These are phyloP conservation scores for Sambucus nigra DNA, from an alignment of 129 eudicot species.

Conservation along the genomic window DNA sequence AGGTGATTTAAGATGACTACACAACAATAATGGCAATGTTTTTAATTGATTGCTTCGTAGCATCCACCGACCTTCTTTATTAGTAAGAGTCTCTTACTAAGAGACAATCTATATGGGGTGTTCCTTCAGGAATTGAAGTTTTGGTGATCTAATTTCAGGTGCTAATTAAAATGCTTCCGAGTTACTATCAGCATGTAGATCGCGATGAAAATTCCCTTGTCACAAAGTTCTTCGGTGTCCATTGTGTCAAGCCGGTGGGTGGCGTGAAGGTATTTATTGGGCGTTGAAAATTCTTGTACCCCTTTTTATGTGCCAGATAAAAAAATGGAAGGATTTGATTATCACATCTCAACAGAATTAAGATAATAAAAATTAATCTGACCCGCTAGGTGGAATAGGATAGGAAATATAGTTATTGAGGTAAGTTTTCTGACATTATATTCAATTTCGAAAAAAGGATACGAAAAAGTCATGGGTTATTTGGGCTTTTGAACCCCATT, in stretches of 20 bases:
- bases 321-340: no score
- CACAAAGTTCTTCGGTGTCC: slow-evolving; percentile 93
- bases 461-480: no score
- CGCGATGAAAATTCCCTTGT: slow-evolving; percentile 82
- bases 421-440: no score
- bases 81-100: no score
- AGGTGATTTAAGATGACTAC: not conserved
- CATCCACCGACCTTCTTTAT: slow-evolving; percentile 1
- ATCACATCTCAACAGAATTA: no score
- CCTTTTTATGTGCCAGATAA: no score
- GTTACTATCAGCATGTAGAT: slow-evolving; percentile 74
- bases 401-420: no score
- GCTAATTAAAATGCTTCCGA: slow-evolving; percentile 84
- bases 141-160: slow-evolving; percentile 40
- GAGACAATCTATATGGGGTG: not conserved
- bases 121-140: slow-evolving; percentile 9
- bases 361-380: no score
- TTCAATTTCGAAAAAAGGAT: no score
- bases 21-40: not conserved
- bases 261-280: slow-evolving; percentile 60
- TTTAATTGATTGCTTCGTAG: slow-evolving; percentile 3
- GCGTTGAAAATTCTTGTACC: not conserved
- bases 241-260: slow-evolving; percentile 93
- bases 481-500: no score
- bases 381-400: no score